Evolutionary conservation across 768 basidiomycete genomes (phyloP), one percentile per base, ranked within the genome.

Genomic region (Termitomyces sp.): DNA sequence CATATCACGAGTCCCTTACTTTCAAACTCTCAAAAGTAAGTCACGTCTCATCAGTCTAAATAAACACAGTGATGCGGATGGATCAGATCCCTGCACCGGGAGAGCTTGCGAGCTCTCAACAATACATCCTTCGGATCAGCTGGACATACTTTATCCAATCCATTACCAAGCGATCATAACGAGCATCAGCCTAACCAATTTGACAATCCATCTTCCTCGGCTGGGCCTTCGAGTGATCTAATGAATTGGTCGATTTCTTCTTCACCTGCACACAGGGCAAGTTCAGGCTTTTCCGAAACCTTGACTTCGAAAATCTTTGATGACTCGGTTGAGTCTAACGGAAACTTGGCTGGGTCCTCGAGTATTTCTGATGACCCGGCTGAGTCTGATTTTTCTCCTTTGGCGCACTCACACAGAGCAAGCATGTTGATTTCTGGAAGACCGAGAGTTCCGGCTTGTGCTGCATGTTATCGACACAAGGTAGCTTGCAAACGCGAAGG

Each of bases 401-500:
- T 7, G 15, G 35, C 6, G 5, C 34, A 34, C 14, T 34, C 34
- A 34, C 12, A 14, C 10, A 28, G n/a, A 30, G n/a, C 0, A 21
- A n/a, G 15, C 35, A 37, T 11, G 15, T 37, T 12, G 37, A n/a
- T 6, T 35, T 17, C 8, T 11, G 14, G 1, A 24, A n/a, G 15
- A 12, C 24, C 28, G 17, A 49, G 37, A 26, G 30, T 24, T 19
- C 42, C 14, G 11, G 57, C 57, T 26, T 54, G 57, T 17, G n/a
- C 7, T n/a, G 21, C 49, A 3, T 58, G 57, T 28, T 49, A 53
- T 21, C 30, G 28, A 34, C 44, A 53, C 5, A 58, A 58, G 40
- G 44, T 58, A 28, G 57, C 53, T 5, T 58, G 57, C 30, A 53
- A 14, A n/a, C n/a, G 7, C 34, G 49, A 30, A 14, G 43, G 44